Percentiles rank a stretch among this genome's conserved stretches.
phyloP scores from a whole-genome alignment of 768 basidiomycete species.

The Kwoniella botswanensis region DNA sequence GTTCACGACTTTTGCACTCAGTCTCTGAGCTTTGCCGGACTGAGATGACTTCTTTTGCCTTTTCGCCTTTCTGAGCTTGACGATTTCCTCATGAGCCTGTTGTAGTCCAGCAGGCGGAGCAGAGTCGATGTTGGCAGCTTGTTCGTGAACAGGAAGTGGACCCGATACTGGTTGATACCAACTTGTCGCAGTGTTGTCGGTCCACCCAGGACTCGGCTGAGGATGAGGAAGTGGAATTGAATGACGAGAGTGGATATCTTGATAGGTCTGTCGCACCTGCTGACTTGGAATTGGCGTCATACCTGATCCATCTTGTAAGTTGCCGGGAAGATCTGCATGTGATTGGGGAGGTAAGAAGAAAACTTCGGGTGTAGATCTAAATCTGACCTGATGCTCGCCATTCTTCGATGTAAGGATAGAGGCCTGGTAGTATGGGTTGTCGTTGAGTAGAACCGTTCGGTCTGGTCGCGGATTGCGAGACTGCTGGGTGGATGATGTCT shows the following conservation, averaged over 20 bases:
- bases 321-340: not conserved
- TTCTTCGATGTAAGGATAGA: not conserved
- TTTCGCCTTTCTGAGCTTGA: not conserved
- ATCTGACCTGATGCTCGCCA: not conserved
- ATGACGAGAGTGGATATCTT: not conserved
- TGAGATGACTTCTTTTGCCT: not conserved
- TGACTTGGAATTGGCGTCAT: constrained; percentile 5
- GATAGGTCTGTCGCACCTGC: not conserved
- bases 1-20: not conserved
- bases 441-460: not conserved
- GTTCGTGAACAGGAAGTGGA: not conserved
- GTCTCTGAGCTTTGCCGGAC: not conserved
- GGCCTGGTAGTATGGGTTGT: not conserved
- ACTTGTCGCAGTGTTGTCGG: not conserved
- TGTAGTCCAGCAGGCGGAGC: not conserved
- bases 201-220: not conserved
- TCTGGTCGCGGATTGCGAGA: not conserved
- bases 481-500: too few relatives aligned
- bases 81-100: not conserved
- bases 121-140: not conserved
- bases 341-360: not conserved
- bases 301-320: not conserved
- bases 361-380: not conserved
- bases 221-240: not conserved
- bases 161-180: not conserved